Evolutionary conservation across 2,329 filamentous ascomycete species (phyloP).

Genomic region (Hortaea werneckii): DNA sequence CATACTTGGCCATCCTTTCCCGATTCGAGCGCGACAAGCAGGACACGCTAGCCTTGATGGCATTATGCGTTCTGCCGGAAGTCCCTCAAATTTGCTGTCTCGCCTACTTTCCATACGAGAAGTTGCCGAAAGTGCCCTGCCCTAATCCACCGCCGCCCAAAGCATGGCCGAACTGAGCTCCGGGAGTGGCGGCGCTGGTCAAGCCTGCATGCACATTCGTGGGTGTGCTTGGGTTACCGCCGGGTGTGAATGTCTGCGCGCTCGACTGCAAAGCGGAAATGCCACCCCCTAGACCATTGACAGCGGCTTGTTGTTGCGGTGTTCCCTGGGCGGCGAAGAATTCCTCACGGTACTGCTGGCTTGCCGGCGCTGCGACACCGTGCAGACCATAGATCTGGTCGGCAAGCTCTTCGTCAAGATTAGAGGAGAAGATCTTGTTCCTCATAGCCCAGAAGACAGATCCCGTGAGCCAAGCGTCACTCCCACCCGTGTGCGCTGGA

Average conservation of each 20-base stretch:
- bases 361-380: conserved; percentile 42
- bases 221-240: conserved; percentile 54
- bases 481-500: conserved; percentile 82
- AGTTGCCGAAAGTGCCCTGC: conserved; percentile 55
- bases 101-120: conserved; percentile 1
- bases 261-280: conserved; percentile 14
- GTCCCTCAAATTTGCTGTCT: no score
- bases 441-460: conserved; percentile 91
- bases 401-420: conserved; percentile 67
- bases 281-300: conserved; percentile 7
- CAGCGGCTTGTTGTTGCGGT: conserved; percentile 11
- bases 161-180: conserved; percentile 10
- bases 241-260: conserved; percentile 29
- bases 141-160: conserved; percentile 48
- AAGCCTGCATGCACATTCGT: conserved; percentile 46
- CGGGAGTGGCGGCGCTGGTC: conserved; percentile 29
- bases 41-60: no score
- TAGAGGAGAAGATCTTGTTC: conserved; percentile 75
- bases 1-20: no score
- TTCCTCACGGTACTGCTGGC: conserved; percentile 42
- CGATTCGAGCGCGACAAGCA: no score
- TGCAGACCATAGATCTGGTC: conserved; percentile 92
- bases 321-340: conserved; percentile 36
- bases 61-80: no score
- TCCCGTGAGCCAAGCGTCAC: conserved; percentile 85